Evolutionary conservation across 75 land plant genomes (phyloP).

Genomic region (Pinus taeda): DNA sequence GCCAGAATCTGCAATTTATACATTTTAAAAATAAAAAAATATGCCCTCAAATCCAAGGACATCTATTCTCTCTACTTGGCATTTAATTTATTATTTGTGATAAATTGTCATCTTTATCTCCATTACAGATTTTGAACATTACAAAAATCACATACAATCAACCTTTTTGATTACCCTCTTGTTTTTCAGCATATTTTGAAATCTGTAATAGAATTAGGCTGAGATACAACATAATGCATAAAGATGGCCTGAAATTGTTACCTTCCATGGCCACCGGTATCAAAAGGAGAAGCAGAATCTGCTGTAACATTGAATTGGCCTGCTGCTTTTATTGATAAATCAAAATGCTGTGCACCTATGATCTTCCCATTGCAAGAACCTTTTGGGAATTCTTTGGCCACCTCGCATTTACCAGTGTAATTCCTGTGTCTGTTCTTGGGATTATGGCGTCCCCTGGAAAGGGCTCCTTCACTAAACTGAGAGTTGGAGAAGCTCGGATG

Average conservation of each 20-base stretch:
- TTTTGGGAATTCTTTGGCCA: slow-evolving; percentile 26
- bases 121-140: no score
- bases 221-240: no score
- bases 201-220: no score
- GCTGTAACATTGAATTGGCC: slow-evolving; percentile 45
- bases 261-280: slow-evolving; percentile 86
- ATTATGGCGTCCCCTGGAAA: not conserved
- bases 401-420: slow-evolving; percentile 46
- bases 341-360: slow-evolving; percentile 67
- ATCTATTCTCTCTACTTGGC: no score
- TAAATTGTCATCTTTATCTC: no score
- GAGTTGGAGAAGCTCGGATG: slow-evolving; percentile 56
- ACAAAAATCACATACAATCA: no score
- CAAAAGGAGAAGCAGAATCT: slow-evolving; percentile 64
- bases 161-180: no score
- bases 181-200: no score
- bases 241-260: slow-evolving; percentile 4
- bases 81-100: no score
- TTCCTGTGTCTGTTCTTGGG: not conserved
- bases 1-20: no score
- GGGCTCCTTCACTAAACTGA: not conserved
- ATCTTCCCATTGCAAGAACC: slow-evolving; percentile 62
- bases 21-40: no score
- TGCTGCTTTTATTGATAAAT: slow-evolving; percentile 36
- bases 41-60: no score